Conservation (phyloP, 805 yeast genomes). For the Pichia phayaonensis region DNA sequence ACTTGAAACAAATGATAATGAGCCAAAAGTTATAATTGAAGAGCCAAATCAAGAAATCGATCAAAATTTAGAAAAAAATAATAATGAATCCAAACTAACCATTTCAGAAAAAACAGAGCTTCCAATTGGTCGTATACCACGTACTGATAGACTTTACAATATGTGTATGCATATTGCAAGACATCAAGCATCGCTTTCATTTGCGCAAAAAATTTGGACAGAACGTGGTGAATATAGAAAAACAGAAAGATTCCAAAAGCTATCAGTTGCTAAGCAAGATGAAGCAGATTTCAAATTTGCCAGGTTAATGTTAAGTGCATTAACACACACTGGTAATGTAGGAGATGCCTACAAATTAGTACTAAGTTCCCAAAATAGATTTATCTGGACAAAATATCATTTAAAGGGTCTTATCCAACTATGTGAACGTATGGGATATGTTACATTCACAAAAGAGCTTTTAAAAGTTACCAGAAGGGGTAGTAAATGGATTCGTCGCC, state of each 20-base stretch:
- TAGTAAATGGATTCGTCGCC: constrained; percentile 13
- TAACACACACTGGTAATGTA: constrained; percentile 46
- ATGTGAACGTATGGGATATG: constrained; percentile 39
- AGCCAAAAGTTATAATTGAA: constrained; percentile 18
- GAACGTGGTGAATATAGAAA: constrained; percentile 74
- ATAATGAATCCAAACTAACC: constrained; percentile 2
- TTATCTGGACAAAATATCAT: constrained; percentile 56
- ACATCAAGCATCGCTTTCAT: constrained; percentile 41
- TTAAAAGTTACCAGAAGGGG: constrained; percentile 18
- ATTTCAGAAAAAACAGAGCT: not conserved
- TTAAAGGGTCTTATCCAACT: constrained; percentile 34
- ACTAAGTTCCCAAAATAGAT: constrained; percentile 56
- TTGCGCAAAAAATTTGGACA: constrained; percentile 64
- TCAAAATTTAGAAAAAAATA: constrained; percentile 12
- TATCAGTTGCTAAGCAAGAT: constrained; percentile 33
- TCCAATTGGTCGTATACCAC: constrained; percentile 20
- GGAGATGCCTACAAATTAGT: constrained; percentile 68
- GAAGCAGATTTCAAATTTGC: constrained; percentile 64
- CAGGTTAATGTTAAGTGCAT: constrained; percentile 52
- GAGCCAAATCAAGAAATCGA: constrained; percentile 13
- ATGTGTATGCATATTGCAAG: constrained; percentile 63
- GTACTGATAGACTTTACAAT: constrained; percentile 47
- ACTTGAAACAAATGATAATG: constrained; percentile 15
- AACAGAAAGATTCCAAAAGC: constrained; percentile 38
- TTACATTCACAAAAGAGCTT: constrained; percentile 24